A percentile compares a stretch with the other conserved stretches of the same genome.
Evolutionary conservation across 164 flowering plant genomes (phyloP).

Genomic region (Akebia trifoliata): DNA sequence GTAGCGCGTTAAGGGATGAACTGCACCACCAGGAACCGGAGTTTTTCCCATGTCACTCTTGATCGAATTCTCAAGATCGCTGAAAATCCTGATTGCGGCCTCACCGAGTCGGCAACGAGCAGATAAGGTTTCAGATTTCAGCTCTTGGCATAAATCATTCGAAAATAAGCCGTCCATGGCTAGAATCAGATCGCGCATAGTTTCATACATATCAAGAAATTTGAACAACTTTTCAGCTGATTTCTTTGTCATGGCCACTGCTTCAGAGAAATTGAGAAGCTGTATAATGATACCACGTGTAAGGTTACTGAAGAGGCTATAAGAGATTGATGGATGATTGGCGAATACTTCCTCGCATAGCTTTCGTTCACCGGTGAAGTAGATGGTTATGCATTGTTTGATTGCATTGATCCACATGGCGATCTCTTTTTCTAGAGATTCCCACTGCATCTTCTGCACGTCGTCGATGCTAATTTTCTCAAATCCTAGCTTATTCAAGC

Average conservation of each 20-base stretch:
- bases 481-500: constrained; percentile 36
- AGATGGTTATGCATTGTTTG: constrained; percentile 30
- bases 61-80: constrained; percentile 71
- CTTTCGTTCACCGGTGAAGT: constrained; percentile 46
- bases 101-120: constrained; percentile 48
- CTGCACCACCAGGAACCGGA: constrained; percentile 83
- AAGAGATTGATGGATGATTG: constrained; percentile 19
- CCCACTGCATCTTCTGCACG: constrained; percentile 72
- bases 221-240: constrained; percentile 75
- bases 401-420: constrained; percentile 54
- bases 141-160: constrained; percentile 28
- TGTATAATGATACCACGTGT: constrained; percentile 30
- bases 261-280: constrained; percentile 66
- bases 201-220: constrained; percentile 70
- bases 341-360: constrained; percentile 47
- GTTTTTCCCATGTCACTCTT: constrained; percentile 46
- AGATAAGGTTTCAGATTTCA: constrained; percentile 32
- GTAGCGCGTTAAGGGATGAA: constrained; percentile 86
- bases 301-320: constrained; percentile 32
- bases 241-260: constrained; percentile 52
- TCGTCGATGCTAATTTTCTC: constrained; percentile 61
- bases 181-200: constrained; percentile 37
- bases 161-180: constrained; percentile 20
- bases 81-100: constrained; percentile 50
- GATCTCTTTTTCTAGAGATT: constrained; percentile 54